These are phyloP conservation scores for Hemerocallis citrina DNA, from an alignment of 106 monocot species.

Conservation along the genomic window DNA sequence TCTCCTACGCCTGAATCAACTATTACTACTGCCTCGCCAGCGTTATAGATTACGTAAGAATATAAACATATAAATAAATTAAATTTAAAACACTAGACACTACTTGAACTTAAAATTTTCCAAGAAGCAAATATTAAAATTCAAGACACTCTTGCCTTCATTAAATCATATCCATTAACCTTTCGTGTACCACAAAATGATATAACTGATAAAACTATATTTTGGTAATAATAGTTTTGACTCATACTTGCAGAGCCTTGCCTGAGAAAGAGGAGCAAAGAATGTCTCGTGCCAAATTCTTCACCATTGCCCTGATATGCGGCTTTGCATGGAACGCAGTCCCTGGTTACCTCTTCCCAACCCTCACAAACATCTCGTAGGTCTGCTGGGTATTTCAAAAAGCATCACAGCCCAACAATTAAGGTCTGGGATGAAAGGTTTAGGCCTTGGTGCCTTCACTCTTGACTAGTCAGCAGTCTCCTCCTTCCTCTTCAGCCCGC, in stretches of 20 bases:
- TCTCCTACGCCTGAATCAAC: too few species aligned
- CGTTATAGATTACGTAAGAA: too few species aligned
- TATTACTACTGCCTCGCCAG: too few species aligned
- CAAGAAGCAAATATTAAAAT: too few species aligned
- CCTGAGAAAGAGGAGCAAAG: constrained; percentile 66
- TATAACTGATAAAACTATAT: too few species aligned
- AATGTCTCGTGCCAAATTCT: constrained; percentile 86
- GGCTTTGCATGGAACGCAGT: constrained; percentile 82
- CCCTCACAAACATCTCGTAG: constrained; percentile 73
- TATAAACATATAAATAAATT: too few species aligned
- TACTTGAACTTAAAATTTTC: too few species aligned
- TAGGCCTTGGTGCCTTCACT: constrained; percentile 74
- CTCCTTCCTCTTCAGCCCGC: constrained; percentile 86
- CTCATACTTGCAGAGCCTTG: constrained; percentile 51
- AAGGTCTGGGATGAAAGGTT: constrained; percentile 76
- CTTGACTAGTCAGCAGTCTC: constrained; percentile 77
- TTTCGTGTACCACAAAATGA: too few species aligned
- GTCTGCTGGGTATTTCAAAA: constrained; percentile 77
- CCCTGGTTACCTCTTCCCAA: constrained; percentile 79
- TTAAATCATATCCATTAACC: too few species aligned
- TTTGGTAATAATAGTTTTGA: background rate
- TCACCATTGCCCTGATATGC: constrained; percentile 61
- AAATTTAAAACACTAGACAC: too few species aligned
- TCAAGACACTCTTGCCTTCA: too few species aligned
- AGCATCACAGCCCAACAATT: constrained; percentile 91